A percentile compares a stretch with the other conserved stretches of the same genome.
Conservation (phyloP, 192 early-diverging fungal genomes). For the Fimicolochytrium jonesii region DNA sequence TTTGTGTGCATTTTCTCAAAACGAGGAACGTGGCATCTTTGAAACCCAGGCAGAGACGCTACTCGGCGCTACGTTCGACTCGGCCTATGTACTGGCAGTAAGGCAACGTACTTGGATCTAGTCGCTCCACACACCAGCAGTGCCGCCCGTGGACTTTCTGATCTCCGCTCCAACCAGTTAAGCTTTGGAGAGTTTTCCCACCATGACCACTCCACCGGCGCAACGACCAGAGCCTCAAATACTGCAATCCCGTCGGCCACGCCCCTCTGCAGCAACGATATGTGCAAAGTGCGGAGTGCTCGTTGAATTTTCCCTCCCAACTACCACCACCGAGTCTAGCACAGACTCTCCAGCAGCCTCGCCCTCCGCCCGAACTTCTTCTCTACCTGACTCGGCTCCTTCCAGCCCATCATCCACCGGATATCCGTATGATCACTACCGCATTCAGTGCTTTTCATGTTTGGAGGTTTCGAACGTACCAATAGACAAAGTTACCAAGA, state of each 20-base stretch:
- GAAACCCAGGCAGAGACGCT: too few relatives aligned
- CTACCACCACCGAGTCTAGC: neutral
- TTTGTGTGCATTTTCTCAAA: too few relatives aligned
- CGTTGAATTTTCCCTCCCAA: constrained; percentile 28
- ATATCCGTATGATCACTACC: constrained; percentile 18
- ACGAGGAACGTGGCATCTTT: too few relatives aligned
- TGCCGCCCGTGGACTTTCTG: too few relatives aligned
- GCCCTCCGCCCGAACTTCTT: too few relatives aligned
- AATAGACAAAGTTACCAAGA: neutral
- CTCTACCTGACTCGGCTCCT: too few relatives aligned
- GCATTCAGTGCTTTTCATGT: constrained; percentile 30
- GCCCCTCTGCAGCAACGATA: constrained; percentile 17
- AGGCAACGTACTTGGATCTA: too few relatives aligned
- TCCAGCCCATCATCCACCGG: neutral
- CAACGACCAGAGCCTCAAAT: constrained; percentile 12
- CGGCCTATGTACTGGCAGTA: too few relatives aligned
- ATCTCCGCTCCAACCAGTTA: too few relatives aligned
- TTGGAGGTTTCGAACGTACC: constrained; percentile 16
- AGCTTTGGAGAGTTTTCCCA: too few relatives aligned
- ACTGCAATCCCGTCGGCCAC: constrained; percentile 26
- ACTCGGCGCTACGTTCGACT: too few relatives aligned
- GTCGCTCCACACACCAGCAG: too few relatives aligned
- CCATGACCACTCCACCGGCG: constrained; percentile 5
- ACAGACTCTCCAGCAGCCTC: neutral
- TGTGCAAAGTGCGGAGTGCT: constrained; percentile 18